Evolutionary conservation across 345 rosid genomes (phyloP).

Genomic region (Barbarea vulgaris): DNA sequence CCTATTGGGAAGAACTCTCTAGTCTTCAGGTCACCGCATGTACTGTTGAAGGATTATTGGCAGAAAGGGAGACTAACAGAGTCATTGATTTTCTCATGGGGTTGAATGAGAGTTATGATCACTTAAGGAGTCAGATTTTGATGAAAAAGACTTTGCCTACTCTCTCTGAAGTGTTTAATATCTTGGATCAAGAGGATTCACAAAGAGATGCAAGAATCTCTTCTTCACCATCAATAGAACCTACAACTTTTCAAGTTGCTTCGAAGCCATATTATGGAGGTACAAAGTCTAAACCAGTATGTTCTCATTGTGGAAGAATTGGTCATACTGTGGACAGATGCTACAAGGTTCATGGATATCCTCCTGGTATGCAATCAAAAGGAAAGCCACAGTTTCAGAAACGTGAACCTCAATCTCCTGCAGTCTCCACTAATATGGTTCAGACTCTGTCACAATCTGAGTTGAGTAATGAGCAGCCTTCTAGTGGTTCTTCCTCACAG

Average conservation of each 20-base stretch:
- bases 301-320: neutral
- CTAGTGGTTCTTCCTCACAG: too few species aligned
- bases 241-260: neutral
- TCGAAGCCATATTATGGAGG: too few species aligned
- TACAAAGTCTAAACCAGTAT: neutral
- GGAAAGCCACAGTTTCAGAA: too few species aligned
- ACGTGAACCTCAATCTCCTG: too few species aligned
- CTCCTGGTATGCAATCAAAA: neutral
- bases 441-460: neutral
- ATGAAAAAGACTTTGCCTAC: neutral
- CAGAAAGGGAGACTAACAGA: neutral
- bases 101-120: neutral
- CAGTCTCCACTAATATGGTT: neutral
- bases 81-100: neutral
- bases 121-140: neutral
- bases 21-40: neutral
- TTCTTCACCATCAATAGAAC: neutral
- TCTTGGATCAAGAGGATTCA: neutral
- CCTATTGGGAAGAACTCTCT: neutral
- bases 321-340: neutral
- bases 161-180: neutral
- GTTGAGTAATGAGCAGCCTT: accelerated
- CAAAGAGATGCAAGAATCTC: neutral
- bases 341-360: neutral
- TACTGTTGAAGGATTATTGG: neutral